These are phyloP conservation scores for Chlamydomonas incerta DNA, from an alignment of 139 green algal genomes.

Conservation along the genomic window DNA sequence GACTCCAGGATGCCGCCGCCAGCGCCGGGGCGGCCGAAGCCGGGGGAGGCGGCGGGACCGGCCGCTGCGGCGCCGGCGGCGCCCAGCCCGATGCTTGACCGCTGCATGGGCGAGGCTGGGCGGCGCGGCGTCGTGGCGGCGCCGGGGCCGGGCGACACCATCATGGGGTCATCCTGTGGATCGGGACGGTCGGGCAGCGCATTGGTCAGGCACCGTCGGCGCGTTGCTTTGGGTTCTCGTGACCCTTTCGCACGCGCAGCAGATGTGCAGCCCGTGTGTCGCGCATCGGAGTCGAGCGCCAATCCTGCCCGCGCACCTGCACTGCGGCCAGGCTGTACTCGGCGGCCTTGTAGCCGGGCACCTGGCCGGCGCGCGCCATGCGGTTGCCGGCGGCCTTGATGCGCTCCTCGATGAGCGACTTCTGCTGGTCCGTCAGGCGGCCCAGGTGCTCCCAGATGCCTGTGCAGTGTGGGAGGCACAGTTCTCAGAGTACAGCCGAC, in stretches of 20 bases:
- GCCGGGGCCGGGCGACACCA: neutral
- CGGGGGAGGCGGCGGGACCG: too few species aligned
- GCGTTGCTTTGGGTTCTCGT: neutral
- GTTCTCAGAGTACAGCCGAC: neutral
- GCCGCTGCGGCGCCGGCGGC: too few species aligned
- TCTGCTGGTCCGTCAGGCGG: constrained; percentile 80
- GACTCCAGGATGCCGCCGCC: constrained; percentile 20
- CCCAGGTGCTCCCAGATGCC: constrained; percentile 83
- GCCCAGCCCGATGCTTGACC: constrained; percentile 31
- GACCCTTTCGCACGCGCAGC: neutral
- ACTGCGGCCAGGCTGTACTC: constrained; percentile 16
- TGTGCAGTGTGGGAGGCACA: neutral
- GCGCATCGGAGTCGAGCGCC: too few species aligned
- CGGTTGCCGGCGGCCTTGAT: constrained; percentile 79
- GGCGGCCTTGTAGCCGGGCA: constrained; percentile 57
- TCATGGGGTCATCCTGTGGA: constrained; percentile 20
- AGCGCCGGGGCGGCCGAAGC: neutral
- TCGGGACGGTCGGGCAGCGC: too few species aligned
- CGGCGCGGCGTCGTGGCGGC: neutral
- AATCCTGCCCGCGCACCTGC: neutral
- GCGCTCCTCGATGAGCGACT: constrained; percentile 86
- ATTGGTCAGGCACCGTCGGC: too few species aligned
- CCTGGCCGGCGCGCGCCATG: constrained; percentile 60
- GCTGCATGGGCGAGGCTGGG: constrained; percentile 22
- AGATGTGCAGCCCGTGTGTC: too few species aligned